Evolutionary conservation across 2,329 filamentous ascomycete genomes (phyloP).

Genomic region (Intubia oerlemansii): DNA sequence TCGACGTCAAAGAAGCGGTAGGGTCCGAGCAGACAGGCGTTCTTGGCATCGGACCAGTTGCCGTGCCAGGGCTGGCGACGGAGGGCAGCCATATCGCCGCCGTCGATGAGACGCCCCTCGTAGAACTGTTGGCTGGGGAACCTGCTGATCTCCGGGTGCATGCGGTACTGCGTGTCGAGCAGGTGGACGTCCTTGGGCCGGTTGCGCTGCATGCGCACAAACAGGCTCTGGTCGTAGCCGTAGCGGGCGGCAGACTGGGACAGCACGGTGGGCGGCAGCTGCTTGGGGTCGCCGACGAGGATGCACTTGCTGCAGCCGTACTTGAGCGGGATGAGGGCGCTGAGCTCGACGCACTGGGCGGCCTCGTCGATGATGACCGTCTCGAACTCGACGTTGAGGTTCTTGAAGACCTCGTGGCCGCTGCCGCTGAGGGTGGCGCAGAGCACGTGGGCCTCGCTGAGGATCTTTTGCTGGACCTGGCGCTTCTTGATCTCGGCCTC

Average conservation of each 20-base stretch:
- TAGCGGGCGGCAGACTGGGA: slow-evolving; percentile 82
- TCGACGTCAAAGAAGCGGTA: slow-evolving; percentile 96
- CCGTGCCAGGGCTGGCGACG: slow-evolving; percentile 71
- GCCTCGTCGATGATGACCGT: slow-evolving; percentile 97
- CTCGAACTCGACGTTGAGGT: slow-evolving; percentile 87
- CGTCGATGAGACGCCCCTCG: slow-evolving; percentile 68
- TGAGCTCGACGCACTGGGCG: slow-evolving; percentile 93
- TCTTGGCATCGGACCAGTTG: slow-evolving; percentile 27
- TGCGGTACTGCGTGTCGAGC: slow-evolving; percentile 94
- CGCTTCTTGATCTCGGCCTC: slow-evolving; percentile 73
- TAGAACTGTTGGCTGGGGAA: slow-evolving; percentile 91
- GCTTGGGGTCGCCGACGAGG: slow-evolving; percentile 91
- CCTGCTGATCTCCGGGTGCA: slow-evolving; percentile 89
- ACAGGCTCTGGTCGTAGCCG: slow-evolving; percentile 93
- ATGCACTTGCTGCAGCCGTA: slow-evolving; percentile 96
- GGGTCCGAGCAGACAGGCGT: slow-evolving; percentile 49
- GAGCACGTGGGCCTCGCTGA: slow-evolving; percentile 78
- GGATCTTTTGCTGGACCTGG: slow-evolving; percentile 71
- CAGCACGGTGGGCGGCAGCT: slow-evolving; percentile 85
- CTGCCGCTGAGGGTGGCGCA: slow-evolving; percentile 90
- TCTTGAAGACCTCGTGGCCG: slow-evolving; percentile 94
- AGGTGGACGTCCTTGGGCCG: slow-evolving; percentile 75
- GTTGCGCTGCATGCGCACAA: slow-evolving; percentile 94
- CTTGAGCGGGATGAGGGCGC: slow-evolving; percentile 87
- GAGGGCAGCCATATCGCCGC: slow-evolving; percentile 57